A percentile compares a stretch with the other conserved stretches of the same genome.
phyloP scores from a whole-genome alignment of 1,139 yeast genomes.

The Entelexis paramagnoliae region DNA sequence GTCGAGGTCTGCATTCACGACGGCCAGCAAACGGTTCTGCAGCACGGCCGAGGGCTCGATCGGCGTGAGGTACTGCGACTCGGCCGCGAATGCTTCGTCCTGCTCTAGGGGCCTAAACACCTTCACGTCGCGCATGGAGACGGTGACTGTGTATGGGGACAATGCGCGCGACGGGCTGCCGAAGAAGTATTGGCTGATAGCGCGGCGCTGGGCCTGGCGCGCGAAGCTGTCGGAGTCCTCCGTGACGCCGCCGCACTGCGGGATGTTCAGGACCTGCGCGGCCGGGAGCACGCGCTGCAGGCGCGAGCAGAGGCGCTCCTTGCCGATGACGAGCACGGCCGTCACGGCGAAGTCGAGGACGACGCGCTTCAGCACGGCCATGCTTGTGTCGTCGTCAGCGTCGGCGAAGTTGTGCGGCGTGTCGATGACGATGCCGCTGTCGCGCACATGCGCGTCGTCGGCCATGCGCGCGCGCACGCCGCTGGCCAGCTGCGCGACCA shows the following conservation, averaged over 20 bases:
- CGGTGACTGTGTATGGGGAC: slow-evolving; percentile 64
- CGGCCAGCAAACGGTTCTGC: slow-evolving; percentile 66
- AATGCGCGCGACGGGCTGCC: slow-evolving; percentile 59
- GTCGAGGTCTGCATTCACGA: slow-evolving; percentile 49
- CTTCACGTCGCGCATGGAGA: slow-evolving; percentile 41
- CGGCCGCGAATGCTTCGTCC: slow-evolving; percentile 9
- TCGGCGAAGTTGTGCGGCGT: slow-evolving; percentile 46
- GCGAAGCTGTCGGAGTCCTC: slow-evolving; percentile 61
- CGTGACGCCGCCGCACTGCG: slow-evolving; percentile 65
- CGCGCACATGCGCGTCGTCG: slow-evolving; percentile 43
- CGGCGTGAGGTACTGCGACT: slow-evolving; percentile 27
- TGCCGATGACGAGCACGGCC: slow-evolving; percentile 35
- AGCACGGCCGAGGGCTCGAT: slow-evolving; percentile 47
- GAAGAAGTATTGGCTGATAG: slow-evolving; percentile 80
- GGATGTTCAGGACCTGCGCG: slow-evolving; percentile 47
- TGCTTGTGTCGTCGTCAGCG: slow-evolving; percentile 6
- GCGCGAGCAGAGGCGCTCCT: slow-evolving; percentile 50
- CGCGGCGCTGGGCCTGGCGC: slow-evolving; percentile 61
- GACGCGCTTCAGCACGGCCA: slow-evolving; percentile 33
- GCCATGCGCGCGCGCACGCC: slow-evolving; percentile 49
- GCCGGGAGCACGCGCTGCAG: slow-evolving; percentile 47
- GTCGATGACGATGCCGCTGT: slow-evolving; percentile 67
- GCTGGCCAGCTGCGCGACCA: slow-evolving; percentile 48
- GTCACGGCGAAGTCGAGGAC: slow-evolving; percentile 49
- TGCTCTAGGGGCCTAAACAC: slow-evolving; percentile 42